These are phyloP conservation scores for Penicillium parvum DNA, from an alignment of 495 filamentous ascomycete genomes.

Conservation along the genomic window DNA sequence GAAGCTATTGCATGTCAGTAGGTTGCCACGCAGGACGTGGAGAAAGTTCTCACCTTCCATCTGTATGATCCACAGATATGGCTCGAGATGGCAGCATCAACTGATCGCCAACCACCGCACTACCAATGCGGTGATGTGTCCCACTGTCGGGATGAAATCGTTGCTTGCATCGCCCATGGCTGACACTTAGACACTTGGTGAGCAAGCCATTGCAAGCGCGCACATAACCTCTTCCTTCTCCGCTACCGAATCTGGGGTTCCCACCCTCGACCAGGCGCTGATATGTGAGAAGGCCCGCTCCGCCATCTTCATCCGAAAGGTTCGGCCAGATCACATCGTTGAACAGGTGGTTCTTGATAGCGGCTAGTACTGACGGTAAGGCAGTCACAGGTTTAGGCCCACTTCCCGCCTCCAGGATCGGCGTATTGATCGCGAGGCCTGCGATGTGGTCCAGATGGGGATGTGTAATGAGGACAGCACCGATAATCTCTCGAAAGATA, in stretches of 20 bases:
- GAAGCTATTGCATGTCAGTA: slow-evolving; percentile 13
- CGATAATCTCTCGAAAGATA: slow-evolving; percentile 71
- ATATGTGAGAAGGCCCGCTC: slow-evolving; percentile 87
- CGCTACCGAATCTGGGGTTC: slow-evolving; percentile 71
- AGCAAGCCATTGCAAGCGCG: slow-evolving; percentile 77
- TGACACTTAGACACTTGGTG: slow-evolving; percentile 73
- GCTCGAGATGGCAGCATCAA: slow-evolving; percentile 26
- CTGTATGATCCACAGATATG: slow-evolving; percentile 29
- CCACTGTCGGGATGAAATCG: slow-evolving; percentile 43
- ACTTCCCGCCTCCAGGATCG: slow-evolving; percentile 65
- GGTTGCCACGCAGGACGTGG: background rate
- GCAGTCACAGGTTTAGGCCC: slow-evolving; percentile 80
- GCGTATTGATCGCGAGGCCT: slow-evolving; percentile 89
- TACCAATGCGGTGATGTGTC: slow-evolving; percentile 58
- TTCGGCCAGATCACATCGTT: slow-evolving; percentile 99
- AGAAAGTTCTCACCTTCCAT: slow-evolving; percentile 26
- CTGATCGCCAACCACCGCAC: slow-evolving; percentile 39
- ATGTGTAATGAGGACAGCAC: slow-evolving; percentile 87
- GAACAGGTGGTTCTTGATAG: slow-evolving; percentile 90
- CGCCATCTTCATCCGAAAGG: slow-evolving; percentile 90
- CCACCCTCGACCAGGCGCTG: slow-evolving; percentile 85
- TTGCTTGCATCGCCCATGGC: slow-evolving; percentile 83
- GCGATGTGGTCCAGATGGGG: slow-evolving; percentile 91
- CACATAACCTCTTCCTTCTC: slow-evolving; percentile 72
- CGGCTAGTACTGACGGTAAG: slow-evolving; percentile 76